These are phyloP conservation scores for Phascolomyces articulosus DNA, from an alignment of 371 early-diverging fungal species.

Conservation along the genomic window DNA sequence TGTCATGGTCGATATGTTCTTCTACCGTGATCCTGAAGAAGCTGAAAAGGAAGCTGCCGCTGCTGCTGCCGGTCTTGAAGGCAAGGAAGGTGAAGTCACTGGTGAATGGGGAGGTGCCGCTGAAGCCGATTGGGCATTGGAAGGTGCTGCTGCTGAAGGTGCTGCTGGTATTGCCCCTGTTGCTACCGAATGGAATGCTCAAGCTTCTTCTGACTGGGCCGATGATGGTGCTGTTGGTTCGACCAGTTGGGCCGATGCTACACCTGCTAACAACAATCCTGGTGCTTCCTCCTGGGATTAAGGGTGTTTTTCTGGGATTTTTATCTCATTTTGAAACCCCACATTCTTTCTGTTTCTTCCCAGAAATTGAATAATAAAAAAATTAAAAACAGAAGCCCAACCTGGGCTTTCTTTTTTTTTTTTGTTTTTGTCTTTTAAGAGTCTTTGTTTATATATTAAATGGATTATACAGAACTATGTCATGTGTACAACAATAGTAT, in stretches of 20 bases:
- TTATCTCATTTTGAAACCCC: too few species aligned
- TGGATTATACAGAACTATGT: too few species aligned
- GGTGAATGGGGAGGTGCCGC: constrained; percentile 20
- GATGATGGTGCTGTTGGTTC: constrained; percentile 24
- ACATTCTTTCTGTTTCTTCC: too few species aligned
- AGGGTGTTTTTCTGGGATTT: background rate
- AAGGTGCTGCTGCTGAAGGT: constrained; percentile 22
- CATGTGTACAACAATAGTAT: too few species aligned
- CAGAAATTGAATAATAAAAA: too few species aligned
- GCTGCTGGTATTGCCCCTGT: constrained; percentile 8
- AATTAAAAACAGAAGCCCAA: too few species aligned
- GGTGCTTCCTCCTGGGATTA: constrained; percentile 36
- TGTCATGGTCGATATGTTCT: constrained; percentile 99
- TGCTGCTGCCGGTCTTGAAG: constrained; percentile 16
- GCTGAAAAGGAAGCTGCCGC: constrained; percentile 71
- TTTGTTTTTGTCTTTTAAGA: too few species aligned
- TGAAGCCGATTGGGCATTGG: constrained; percentile 5
- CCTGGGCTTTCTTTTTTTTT: too few species aligned
- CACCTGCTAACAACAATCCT: constrained; percentile 13
- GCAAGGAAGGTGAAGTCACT: constrained; percentile 12
- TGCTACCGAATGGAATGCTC: constrained; percentile 32
- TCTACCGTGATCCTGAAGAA: constrained; percentile 94
- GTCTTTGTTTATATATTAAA: too few species aligned
- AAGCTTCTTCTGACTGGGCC: constrained; percentile 39
- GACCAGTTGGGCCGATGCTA: constrained; percentile 24